Conservation (phyloP, 2,329 filamentous ascomycete genomes). For the Cryphonectria japonica region DNA sequence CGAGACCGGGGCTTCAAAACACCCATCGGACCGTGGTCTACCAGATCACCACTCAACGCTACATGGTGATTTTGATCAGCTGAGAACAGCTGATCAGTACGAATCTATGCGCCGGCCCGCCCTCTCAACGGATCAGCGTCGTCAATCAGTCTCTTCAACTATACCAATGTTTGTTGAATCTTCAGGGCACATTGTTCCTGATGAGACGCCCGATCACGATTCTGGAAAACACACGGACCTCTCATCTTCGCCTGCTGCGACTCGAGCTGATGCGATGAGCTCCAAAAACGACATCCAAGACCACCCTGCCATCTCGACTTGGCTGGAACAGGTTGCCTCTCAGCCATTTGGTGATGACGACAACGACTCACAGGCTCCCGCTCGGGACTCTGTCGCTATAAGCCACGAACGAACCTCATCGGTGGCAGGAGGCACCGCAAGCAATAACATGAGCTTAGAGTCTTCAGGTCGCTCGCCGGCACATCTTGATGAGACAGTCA, state of each 20-base stretch:
- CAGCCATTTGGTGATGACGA: background rate
- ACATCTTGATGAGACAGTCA: background rate
- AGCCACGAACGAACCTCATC: background rate
- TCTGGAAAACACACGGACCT: background rate
- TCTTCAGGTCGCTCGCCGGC: background rate
- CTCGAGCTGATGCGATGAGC: background rate
- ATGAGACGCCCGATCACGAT: background rate
- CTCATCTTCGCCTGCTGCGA: background rate
- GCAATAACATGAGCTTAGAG: background rate
- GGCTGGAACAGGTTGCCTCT: background rate
- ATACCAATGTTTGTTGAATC: slow-evolving; percentile 3
- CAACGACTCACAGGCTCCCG: background rate
- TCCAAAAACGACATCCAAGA: background rate
- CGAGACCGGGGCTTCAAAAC: background rate
- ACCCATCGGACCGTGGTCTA: background rate
- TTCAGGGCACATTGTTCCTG: background rate
- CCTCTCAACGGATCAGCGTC: background rate
- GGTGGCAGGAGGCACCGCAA: background rate
- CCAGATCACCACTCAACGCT: background rate
- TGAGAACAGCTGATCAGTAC: background rate
- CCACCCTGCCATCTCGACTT: background rate
- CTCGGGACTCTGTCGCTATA: background rate
- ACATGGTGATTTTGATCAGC: background rate
- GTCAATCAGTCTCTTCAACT: background rate
- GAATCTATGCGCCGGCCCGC: background rate